A percentile compares a stretch with the other conserved stretches of the same genome.
phyloP scores from a whole-genome alignment of 2,329 filamentous ascomycete species.

The Stachybotrys chartarum region DNA sequence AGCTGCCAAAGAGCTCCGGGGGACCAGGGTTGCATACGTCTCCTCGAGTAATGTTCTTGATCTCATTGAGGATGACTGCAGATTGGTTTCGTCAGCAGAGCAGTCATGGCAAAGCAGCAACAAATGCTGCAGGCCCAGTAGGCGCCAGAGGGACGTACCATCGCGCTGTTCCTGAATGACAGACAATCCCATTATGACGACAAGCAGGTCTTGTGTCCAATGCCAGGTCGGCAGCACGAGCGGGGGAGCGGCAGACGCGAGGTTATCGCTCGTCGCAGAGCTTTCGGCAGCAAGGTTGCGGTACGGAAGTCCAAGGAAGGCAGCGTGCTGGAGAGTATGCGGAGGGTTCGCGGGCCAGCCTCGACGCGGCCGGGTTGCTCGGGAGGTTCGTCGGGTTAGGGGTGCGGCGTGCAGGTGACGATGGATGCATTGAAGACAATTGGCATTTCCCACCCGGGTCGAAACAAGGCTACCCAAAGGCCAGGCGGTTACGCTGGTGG shows the following conservation, averaged over 20 bases:
- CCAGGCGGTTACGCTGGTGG: neutral
- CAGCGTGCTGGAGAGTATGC: neutral
- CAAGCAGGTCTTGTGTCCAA: slow-evolving; percentile 15
- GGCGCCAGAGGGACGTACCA: slow-evolving; percentile 15
- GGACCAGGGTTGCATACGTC: slow-evolving; percentile 51
- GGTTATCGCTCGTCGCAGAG: neutral
- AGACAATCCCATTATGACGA: slow-evolving; percentile 69
- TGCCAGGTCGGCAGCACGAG: slow-evolving; percentile 8
- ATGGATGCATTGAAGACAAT: neutral
- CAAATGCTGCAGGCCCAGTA: neutral
- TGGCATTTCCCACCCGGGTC: neutral
- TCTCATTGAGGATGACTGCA: slow-evolving; percentile 34
- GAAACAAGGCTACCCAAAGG: neutral
- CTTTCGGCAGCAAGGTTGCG: neutral
- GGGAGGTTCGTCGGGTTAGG: neutral
- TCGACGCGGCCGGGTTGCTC: neutral
- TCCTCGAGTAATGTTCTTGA: slow-evolving; percentile 71
- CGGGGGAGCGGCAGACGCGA: slow-evolving; percentile 1
- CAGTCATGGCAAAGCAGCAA: neutral
- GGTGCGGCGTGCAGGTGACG: neutral
- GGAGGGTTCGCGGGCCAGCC: neutral
- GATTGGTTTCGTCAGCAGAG: slow-evolving; percentile 7
- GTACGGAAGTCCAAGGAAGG: too few species aligned
- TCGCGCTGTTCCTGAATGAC: slow-evolving; percentile 74
- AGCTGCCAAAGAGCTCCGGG: neutral